A percentile compares a stretch with the other conserved stretches of the same genome.
phyloP scores from a whole-genome alignment of 352 stramenopile species.

The Globisporangium solare region DNA sequence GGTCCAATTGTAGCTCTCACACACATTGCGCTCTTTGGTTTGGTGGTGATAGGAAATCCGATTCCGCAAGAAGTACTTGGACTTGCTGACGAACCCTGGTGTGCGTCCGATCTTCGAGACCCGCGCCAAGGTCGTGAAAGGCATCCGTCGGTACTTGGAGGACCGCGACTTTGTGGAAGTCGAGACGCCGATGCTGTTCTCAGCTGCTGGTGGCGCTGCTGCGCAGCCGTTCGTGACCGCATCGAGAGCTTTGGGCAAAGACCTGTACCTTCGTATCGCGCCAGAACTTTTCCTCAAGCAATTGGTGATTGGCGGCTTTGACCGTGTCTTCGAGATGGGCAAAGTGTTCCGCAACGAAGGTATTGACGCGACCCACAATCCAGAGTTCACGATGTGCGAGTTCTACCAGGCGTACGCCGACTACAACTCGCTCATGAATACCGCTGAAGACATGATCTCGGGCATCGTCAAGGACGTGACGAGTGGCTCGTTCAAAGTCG shows the following conservation, averaged over 20 bases:
- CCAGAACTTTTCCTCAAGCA: constrained; percentile 99
- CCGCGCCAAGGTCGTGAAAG: constrained; percentile 77
- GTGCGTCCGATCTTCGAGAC: constrained; percentile 93
- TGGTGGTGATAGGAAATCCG: constrained; percentile 87
- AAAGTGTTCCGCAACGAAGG: constrained; percentile 98
- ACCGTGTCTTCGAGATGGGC: constrained; percentile 98
- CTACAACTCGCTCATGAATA: constrained; percentile 98
- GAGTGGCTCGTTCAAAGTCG: constrained; percentile 92
- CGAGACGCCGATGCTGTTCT: constrained; percentile 99
- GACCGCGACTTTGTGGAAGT: constrained; percentile 78
- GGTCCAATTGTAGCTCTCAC: background rate
- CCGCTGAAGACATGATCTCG: constrained; percentile 97
- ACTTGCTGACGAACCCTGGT: constrained; percentile 96
- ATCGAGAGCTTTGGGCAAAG: constrained; percentile 95
- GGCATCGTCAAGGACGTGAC: constrained; percentile 97
- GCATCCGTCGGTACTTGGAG: constrained; percentile 66
- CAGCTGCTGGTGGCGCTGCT: constrained; percentile 95
- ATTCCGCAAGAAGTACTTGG: constrained; percentile 98
- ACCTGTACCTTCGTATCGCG: constrained; percentile 95
- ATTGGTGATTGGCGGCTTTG: constrained; percentile 93
- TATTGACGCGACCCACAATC: constrained; percentile 98
- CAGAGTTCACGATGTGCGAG: constrained; percentile 99
- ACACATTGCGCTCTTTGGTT: background rate
- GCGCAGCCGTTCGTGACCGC: constrained; percentile 98
- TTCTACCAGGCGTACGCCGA: constrained; percentile 99